Percentiles rank a stretch among this genome's conserved stretches.
phyloP scores from a whole-genome alignment of 2,329 filamentous ascomycete genomes.

The Cercospora janseana region DNA sequence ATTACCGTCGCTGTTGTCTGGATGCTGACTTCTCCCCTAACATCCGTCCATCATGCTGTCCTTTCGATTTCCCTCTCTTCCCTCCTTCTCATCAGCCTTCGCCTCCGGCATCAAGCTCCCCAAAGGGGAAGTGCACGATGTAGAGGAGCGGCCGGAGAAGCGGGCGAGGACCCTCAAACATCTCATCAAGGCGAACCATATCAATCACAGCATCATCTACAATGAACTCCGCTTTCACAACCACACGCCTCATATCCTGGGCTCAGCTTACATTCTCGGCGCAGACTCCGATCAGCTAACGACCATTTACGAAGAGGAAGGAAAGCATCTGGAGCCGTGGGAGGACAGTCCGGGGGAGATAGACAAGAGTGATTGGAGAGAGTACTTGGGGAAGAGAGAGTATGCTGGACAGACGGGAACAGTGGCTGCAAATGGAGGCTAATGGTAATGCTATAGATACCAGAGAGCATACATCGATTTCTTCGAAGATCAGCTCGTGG shows the following conservation, averaged over 20 bases:
- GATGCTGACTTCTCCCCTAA: not conserved
- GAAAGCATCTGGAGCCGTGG: constrained; percentile 74
- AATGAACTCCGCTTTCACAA: constrained; percentile 75
- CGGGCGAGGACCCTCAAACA: constrained; percentile 82
- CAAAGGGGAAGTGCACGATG: constrained; percentile 69
- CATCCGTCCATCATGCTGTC: constrained; percentile 6
- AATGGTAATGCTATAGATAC: constrained; percentile 52
- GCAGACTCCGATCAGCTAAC: constrained; percentile 71
- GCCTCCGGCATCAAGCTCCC: constrained; percentile 52
- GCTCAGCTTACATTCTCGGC: constrained; percentile 81
- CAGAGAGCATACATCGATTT: constrained; percentile 92
- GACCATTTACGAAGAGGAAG: constrained; percentile 74
- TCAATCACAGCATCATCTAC: constrained; percentile 81
- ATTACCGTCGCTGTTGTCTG: not conserved
- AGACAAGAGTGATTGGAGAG: constrained; percentile 77
- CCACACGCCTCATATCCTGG: constrained; percentile 76
- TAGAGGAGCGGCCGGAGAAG: constrained; percentile 78
- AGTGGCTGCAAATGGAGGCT: constrained; percentile 1
- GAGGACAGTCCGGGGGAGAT: constrained; percentile 80
- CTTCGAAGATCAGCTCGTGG: constrained; percentile 85
- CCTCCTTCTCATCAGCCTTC: constrained; percentile 28
- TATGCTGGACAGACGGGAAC: constrained; percentile 39
- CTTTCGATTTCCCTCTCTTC: constrained; percentile 32
- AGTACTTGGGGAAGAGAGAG: constrained; percentile 73
- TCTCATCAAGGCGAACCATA: constrained; percentile 85